Percentiles rank a stretch among this genome's conserved stretches.
phyloP scores from a whole-genome alignment of 2,329 filamentous ascomycete genomes.

The Calonectria pseudoreteaudii region DNA sequence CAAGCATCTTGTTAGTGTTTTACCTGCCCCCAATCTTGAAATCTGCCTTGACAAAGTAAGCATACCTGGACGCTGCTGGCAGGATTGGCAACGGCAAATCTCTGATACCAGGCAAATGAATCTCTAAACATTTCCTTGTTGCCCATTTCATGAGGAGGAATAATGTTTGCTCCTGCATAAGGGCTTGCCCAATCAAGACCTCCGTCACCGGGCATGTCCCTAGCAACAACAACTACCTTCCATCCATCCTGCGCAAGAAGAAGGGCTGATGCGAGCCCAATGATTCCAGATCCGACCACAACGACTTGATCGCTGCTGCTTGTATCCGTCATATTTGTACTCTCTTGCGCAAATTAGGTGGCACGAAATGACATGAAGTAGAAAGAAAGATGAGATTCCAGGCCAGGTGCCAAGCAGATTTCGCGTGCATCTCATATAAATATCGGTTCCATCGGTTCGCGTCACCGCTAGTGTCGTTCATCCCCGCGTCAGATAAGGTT shows the following conservation, averaged over 20 bases:
- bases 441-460: no score
- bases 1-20: no score
- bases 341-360: no score
- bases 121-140: not conserved
- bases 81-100: not conserved
- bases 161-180: not conserved
- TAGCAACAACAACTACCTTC: not conserved
- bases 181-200: constrained; percentile 8
- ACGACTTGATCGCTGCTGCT: not conserved
- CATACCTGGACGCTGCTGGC: not conserved
- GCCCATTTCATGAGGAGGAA: not conserved
- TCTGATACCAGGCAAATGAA: not conserved
- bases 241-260: constrained; percentile 4
- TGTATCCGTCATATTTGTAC: no score
- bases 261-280: not conserved
- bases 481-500: no score
- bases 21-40: no score
- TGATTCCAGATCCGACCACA: not conserved
- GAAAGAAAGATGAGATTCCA: no score
- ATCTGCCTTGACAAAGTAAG: no score
- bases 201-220: not conserved
- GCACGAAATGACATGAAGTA: no score
- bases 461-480: no score
- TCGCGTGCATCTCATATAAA: no score
- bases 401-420: no score